A percentile compares a stretch with the other conserved stretches of the same genome.
Evolutionary conservation across 2,329 filamentous ascomycete genomes (phyloP).

Genomic region (Hirsutella minnesotensis): DNA sequence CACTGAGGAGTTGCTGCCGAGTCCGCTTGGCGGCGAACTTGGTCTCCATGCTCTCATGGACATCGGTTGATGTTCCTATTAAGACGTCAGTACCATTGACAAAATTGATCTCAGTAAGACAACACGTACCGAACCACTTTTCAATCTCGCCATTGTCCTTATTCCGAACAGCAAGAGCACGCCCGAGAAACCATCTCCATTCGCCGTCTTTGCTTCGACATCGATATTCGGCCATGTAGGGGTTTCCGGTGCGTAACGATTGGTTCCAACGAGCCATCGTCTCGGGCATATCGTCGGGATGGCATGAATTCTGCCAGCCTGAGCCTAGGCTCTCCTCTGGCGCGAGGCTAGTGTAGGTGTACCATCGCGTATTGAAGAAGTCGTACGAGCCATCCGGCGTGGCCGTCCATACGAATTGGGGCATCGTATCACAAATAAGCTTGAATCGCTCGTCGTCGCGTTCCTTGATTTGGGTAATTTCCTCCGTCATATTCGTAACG

Average conservation of each 20-base stretch:
- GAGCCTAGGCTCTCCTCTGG: slow-evolving; percentile 49
- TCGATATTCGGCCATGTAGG: slow-evolving; percentile 60
- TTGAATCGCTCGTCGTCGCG: slow-evolving; percentile 64
- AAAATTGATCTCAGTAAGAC: too few species aligned
- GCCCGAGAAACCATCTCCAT: slow-evolving; percentile 69
- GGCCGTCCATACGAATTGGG: slow-evolving; percentile 64
- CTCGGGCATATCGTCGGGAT: slow-evolving; percentile 55
- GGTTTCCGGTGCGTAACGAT: slow-evolving; percentile 53
- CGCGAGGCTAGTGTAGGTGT: slow-evolving; percentile 61
- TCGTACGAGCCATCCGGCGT: slow-evolving; percentile 53
- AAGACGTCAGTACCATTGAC: background rate
- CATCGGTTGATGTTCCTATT: slow-evolving; percentile 59
- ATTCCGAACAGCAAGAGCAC: slow-evolving; percentile 57
- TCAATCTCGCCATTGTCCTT: slow-evolving; percentile 55
- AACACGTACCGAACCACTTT: slow-evolving; percentile 57
- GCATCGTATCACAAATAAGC: slow-evolving; percentile 63
- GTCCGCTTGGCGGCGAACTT: slow-evolving; percentile 54
- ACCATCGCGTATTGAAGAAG: slow-evolving; percentile 70
- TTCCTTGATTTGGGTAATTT: slow-evolving; percentile 57
- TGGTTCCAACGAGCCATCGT: slow-evolving; percentile 46
- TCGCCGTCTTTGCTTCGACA: slow-evolving; percentile 54
- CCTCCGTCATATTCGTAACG: slow-evolving; percentile 56
- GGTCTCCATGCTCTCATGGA: slow-evolving; percentile 61
- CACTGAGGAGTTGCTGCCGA: slow-evolving; percentile 58
- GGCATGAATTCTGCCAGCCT: slow-evolving; percentile 53